Conservation (phyloP, 331 rosid species). For the Arachis monticola region DNA sequence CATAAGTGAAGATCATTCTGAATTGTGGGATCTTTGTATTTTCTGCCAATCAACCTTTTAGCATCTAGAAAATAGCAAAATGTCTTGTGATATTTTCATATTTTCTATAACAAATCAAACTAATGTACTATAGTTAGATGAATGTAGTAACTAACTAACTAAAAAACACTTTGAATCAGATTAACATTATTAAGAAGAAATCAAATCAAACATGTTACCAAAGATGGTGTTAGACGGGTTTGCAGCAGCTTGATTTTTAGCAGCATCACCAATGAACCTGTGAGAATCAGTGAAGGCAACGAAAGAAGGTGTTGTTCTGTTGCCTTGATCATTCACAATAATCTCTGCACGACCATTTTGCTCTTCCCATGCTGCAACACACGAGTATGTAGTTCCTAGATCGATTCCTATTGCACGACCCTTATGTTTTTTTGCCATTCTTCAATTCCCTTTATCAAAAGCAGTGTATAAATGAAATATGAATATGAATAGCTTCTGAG, state of each 20-base stretch:
- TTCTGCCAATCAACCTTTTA: slow-evolving; percentile 37
- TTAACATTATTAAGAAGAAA: no score
- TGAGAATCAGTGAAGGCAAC: slow-evolving; percentile 15
- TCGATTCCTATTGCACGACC: no score
- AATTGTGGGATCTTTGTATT: slow-evolving; percentile 8
- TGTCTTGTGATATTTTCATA: no score
- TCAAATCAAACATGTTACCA: slow-evolving; percentile 16
- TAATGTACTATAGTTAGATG: no score
- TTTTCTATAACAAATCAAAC: no score
- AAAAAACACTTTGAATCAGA: no score
- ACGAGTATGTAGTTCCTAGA: background rate
- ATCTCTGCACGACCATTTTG: background rate
- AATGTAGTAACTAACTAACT: no score
- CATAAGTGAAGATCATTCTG: slow-evolving; percentile 15
- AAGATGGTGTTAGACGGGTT: slow-evolving; percentile 18
- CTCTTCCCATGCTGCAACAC: slow-evolving; percentile 17
- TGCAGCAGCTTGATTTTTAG: background rate
- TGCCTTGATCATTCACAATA: slow-evolving; percentile 24
- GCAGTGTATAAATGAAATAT: no score
- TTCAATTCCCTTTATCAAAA: no score
- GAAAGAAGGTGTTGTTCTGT: slow-evolving; percentile 6
- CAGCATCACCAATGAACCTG: slow-evolving; percentile 23
- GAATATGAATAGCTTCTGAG: no score
- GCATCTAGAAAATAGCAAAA: slow-evolving; percentile 11
- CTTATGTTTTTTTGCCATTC: no score